Conservation (phyloP, 371 early-diverging fungal species). For the Apophysomyces ossiformis region DNA sequence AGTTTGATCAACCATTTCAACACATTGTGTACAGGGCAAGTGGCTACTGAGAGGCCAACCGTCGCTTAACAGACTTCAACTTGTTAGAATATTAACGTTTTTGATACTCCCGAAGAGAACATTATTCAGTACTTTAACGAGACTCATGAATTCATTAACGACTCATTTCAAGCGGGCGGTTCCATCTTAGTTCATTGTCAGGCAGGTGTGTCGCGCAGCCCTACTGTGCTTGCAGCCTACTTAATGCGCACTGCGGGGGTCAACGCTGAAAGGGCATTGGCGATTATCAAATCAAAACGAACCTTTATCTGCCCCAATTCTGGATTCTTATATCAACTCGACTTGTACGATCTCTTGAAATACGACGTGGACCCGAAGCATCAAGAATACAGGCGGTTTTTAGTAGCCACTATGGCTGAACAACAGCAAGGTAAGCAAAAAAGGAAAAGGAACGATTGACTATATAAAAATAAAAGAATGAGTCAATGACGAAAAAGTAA, state of each 20-base stretch:
- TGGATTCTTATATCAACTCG: constrained; percentile 48
- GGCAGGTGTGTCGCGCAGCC: constrained; percentile 40
- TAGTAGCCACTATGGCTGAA: constrained; percentile 60
- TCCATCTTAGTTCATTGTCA: constrained; percentile 76
- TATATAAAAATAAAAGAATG: neutral
- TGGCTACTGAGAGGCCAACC: constrained; percentile 15
- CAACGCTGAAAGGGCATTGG: constrained; percentile 56
- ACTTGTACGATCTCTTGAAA: constrained; percentile 50
- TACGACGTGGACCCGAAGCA: constrained; percentile 62
- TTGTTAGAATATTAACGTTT: constrained; percentile 55
- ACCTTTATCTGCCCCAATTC: constrained; percentile 49
- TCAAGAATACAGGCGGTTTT: constrained; percentile 73
- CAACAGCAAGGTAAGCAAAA: constrained; percentile 54
- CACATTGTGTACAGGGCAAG: constrained; percentile 45
- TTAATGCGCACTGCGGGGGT: constrained; percentile 64
- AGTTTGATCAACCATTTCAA: constrained; percentile 34
- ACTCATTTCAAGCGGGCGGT: constrained; percentile 50
- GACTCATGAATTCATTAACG: constrained; percentile 63
- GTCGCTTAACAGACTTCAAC: constrained; percentile 6
- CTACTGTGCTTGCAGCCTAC: constrained; percentile 59
- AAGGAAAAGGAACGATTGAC: neutral
- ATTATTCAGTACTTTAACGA: constrained; percentile 74
- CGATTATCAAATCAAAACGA: constrained; percentile 48
- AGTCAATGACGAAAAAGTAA: neutral
- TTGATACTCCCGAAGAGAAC: constrained; percentile 71